Percentiles rank a stretch among this genome's conserved stretches.
Evolutionary conservation across 345 rosid species (phyloP).

Genomic region (Rhodamnia rubescens): DNA sequence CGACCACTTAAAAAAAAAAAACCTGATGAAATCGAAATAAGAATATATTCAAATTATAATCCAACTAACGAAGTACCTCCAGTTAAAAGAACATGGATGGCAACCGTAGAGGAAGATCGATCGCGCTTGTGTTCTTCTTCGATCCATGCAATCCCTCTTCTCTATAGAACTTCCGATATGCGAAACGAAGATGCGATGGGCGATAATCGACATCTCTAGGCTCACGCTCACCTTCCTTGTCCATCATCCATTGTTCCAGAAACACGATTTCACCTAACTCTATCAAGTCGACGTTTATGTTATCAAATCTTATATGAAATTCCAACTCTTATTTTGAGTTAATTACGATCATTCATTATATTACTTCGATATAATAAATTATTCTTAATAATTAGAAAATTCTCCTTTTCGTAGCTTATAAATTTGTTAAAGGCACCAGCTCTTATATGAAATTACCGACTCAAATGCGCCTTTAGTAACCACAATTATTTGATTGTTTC

Average conservation of each 20-base stretch:
- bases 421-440: not conserved
- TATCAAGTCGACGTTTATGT: not conserved
- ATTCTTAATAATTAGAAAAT: not conserved
- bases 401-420: not conserved
- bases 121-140: not conserved
- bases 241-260: not conserved
- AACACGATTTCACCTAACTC: not conserved
- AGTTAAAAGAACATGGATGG: not conserved
- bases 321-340: rapidly evolving
- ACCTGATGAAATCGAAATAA: no score
- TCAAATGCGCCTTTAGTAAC: not conserved
- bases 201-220: not conserved
- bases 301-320: not conserved
- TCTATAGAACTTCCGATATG: not conserved
- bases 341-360: not conserved
- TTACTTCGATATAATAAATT: not conserved
- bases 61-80: not conserved
- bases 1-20: no score
- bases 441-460: not conserved
- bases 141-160: no score
- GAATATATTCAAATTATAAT: no score
- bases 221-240: not conserved
- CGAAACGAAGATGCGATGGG: not conserved
- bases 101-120: not conserved
- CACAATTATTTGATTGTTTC: not conserved